Conservation (phyloP, 2,329 filamentous ascomycete species). For the Talaromyces marneffei region DNA sequence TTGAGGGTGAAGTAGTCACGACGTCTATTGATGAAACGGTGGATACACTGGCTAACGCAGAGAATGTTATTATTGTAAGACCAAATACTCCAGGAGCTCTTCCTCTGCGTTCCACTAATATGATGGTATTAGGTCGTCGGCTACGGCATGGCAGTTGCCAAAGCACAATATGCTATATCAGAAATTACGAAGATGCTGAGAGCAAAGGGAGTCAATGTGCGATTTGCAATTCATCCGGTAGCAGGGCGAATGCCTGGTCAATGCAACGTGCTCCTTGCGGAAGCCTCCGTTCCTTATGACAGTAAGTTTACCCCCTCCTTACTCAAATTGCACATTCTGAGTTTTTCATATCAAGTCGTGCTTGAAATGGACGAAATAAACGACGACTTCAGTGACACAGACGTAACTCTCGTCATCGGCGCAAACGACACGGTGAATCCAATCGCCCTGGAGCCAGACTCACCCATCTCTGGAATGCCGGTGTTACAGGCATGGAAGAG, state of each 20-base stretch:
- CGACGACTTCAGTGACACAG: constrained; percentile 80
- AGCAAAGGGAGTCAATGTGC: constrained; percentile 70
- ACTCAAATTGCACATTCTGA: not conserved
- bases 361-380: constrained; percentile 97
- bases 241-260: constrained; percentile 90
- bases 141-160: constrained; percentile 91
- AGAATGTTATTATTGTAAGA: constrained; percentile 72
- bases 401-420: constrained; percentile 81
- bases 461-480: constrained; percentile 85
- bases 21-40: constrained; percentile 76
- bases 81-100: not conserved
- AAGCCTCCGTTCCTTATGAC: constrained; percentile 83
- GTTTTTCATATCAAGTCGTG: constrained; percentile 51
- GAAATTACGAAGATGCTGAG: constrained; percentile 72
- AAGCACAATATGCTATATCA: constrained; percentile 84
- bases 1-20: constrained; percentile 72
- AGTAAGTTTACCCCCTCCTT: constrained; percentile 40
- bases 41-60: constrained; percentile 66
- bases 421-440: constrained; percentile 93
- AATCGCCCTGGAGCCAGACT: constrained; percentile 76
- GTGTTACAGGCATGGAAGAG: constrained; percentile 91
- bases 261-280: constrained; percentile 83
- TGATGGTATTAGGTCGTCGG: constrained; percentile 55
- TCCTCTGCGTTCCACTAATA: not conserved
- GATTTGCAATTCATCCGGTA: constrained; percentile 85